These are phyloP conservation scores for Myxozyma neglecta DNA, from an alignment of 805 yeast species.

Conservation along the genomic window DNA sequence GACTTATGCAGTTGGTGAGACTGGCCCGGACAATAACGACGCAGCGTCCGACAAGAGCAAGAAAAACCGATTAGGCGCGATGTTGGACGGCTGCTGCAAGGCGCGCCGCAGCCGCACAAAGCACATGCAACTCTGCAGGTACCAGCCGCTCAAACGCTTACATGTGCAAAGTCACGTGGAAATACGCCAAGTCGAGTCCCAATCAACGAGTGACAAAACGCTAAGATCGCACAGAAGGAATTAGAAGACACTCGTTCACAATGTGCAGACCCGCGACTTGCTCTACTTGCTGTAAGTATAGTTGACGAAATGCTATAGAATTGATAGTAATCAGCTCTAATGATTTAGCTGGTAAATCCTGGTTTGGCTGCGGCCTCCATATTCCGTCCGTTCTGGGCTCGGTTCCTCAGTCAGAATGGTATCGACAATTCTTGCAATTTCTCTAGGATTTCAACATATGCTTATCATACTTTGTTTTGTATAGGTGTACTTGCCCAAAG, in stretches of 20 bases:
- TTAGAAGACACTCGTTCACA: neutral
- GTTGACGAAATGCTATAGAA: no score
- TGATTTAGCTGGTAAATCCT: constrained; percentile 33
- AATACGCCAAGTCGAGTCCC: neutral
- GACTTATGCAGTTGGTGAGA: neutral
- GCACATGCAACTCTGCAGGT: neutral
- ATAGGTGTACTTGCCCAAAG: constrained; percentile 34
- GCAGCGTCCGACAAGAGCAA: neutral
- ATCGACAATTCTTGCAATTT: neutral
- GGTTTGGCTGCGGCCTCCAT: constrained; percentile 39
- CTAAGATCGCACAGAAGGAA: neutral
- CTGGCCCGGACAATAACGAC: neutral
- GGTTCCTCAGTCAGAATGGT: constrained; percentile 34
- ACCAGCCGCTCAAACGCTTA: neutral
- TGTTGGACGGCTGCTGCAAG: neutral
- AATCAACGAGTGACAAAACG: no score
- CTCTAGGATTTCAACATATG: neutral
- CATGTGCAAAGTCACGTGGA: neutral
- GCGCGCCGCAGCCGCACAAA: neutral
- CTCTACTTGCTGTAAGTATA: constrained; percentile 20
- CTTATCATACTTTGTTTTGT: neutral
- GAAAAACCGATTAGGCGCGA: neutral
- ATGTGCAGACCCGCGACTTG: constrained; percentile 27
- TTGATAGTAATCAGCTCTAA: neutral
- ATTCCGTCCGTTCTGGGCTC: constrained; percentile 36